Base-by-base conservation (phyloP, 768 basidiomycete species). In the Tulasnella sp. region DNA sequence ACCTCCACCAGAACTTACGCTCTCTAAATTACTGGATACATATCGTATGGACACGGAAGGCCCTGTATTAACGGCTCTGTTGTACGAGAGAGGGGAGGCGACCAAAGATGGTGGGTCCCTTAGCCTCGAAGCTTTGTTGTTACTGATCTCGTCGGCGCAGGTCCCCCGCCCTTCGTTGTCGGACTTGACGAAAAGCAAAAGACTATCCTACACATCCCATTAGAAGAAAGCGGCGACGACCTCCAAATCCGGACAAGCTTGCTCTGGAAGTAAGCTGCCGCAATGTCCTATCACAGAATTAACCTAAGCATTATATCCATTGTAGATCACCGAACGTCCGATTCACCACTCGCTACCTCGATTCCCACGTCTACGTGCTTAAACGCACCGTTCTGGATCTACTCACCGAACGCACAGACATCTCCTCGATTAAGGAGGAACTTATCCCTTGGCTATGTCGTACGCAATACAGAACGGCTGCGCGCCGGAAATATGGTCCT, bases 381-480 rank as follows among this genome's bases (percentile, higher is more conserved):
- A 78, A 80, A 61, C 77, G 79, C 59, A 75, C 79, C 15, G 73
- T 94, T 6, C 72, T 96, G 23, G 82, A 88, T 58, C 74, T 80
- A 11, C 71, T 92, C 25, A 75, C 78, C 9, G 52, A 67, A 36
- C 87, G 86, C 63, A 71, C 70, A 4, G 76, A 81, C 62, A 75
- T 92, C 39, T 83, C 88, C 49, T 94, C 91, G 14, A 74, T 97
- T 50, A 77, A 85, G 49, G 86, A 93, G 67, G 90, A 96, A 59
- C 87, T 96, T 64, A 67, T 97, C 9, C 93, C 93, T 0, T 96
- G 91, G 88, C 66, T 96, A 55, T 86, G 89, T 70, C 91, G 88
- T 66, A 71, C 86, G 5, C 86, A 87, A 60, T 90, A 90, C 67
- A 67, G 71, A 58, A 64, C 63, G 34, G 63, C 64, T 7, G 53